phyloP scores from a whole-genome alignment of 345 rosid species.

The Carallia pectinifolia region DNA sequence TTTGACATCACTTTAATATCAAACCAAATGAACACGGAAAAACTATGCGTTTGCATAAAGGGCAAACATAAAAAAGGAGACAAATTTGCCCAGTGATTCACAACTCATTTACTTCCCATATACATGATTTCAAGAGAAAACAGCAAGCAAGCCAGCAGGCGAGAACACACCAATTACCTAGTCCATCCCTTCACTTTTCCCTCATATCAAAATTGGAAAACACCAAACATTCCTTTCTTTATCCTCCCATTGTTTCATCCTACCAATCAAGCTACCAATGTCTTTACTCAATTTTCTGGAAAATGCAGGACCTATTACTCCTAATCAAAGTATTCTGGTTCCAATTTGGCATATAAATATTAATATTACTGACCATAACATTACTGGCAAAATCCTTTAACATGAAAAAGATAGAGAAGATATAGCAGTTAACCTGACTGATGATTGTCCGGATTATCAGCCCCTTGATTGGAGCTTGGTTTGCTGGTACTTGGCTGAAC shows the following conservation, averaged over 20 bases:
- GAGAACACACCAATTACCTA: background rate
- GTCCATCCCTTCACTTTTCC: background rate
- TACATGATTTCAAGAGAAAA: background rate
- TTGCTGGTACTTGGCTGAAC: constrained; percentile 54
- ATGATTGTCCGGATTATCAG: constrained; percentile 44
- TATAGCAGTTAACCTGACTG: constrained; percentile 41
- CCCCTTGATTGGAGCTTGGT: constrained; percentile 49
- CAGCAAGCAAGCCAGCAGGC: background rate
- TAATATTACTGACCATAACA: background rate
- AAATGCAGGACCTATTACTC: background rate
- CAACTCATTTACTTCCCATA: too few species aligned
- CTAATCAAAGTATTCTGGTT: background rate
- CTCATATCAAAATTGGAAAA: background rate
- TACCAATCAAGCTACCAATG: background rate
- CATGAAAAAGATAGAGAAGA: background rate
- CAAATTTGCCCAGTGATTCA: too few species aligned
- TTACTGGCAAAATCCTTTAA: background rate
- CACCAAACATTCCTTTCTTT: background rate
- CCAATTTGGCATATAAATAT: background rate
- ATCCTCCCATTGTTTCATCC: background rate
- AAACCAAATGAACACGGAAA: too few species aligned
- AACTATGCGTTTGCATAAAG: too few species aligned
- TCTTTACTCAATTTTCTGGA: background rate
- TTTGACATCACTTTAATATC: too few species aligned
- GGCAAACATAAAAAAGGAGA: too few species aligned